A percentile compares a stretch with the other conserved stretches of the same genome.
Evolutionary conservation across 495 filamentous ascomycete species (phyloP).

Genomic region (Neurospora terricola): DNA sequence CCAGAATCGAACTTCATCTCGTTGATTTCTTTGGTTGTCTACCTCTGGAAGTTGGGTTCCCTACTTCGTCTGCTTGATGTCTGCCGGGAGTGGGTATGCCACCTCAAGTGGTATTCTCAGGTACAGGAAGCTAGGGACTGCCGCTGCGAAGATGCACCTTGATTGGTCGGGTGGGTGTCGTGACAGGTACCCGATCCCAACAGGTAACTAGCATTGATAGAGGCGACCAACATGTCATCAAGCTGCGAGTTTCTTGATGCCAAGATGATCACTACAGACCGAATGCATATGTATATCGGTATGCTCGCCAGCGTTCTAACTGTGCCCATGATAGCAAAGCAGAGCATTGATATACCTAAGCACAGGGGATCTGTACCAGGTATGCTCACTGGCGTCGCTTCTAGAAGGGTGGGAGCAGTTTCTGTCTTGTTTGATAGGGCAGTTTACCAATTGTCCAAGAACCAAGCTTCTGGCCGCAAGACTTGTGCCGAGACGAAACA

Average conservation of each 20-base stretch:
- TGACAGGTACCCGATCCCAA: background rate
- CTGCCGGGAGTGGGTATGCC: background rate
- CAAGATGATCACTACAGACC: background rate
- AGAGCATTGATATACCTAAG: background rate
- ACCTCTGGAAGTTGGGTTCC: background rate
- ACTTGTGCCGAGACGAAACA: background rate
- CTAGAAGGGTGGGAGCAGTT: background rate
- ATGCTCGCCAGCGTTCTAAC: background rate
- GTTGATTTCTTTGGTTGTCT: background rate
- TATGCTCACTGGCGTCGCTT: background rate
- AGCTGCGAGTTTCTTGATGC: background rate
- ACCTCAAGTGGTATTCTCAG: background rate
- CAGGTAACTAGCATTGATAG: background rate
- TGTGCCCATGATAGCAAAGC: background rate
- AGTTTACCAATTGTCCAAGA: background rate
- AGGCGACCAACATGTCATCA: background rate
- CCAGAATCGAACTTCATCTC: background rate
- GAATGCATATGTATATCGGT: background rate
- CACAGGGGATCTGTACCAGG: background rate
- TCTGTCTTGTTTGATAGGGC: background rate
- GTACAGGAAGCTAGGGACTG: background rate
- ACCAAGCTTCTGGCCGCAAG: background rate
- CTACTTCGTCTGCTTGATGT: background rate
- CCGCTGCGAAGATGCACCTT: background rate
- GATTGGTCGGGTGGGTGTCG: background rate